phyloP scores from a whole-genome alignment of 208 protist genomes.

The Naegleria gruberi region DNA sequence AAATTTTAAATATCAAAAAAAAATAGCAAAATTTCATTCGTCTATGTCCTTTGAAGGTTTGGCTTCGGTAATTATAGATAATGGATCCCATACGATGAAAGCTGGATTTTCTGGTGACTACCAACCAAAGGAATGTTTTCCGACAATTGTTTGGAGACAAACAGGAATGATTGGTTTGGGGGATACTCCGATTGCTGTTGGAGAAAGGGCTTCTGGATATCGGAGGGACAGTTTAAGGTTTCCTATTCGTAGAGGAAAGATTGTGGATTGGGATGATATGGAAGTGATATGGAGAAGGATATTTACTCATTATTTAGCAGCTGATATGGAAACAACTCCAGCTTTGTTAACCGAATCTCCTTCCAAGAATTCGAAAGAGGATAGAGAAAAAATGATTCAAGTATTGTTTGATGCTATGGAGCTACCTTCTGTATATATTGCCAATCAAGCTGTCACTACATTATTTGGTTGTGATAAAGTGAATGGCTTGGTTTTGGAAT shows the following conservation, averaged over 20 bases:
- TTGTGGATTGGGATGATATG: constrained; percentile 94
- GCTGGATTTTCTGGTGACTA: constrained; percentile 66
- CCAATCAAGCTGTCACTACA: constrained; percentile 58
- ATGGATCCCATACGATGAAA: constrained; percentile 59
- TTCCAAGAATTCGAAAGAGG: constrained; percentile 60
- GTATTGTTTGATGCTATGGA: constrained; percentile 60
- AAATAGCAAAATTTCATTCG: too few relatives aligned
- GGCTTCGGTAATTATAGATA: too few relatives aligned
- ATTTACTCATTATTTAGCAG: constrained; percentile 44
- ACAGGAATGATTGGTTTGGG: too few relatives aligned
- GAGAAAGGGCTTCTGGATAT: too few relatives aligned
- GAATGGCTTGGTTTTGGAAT: constrained; percentile 83
- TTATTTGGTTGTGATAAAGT: constrained; percentile 81
- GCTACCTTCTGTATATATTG: constrained; percentile 38
- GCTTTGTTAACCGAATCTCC: constrained; percentile 47
- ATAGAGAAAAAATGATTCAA: constrained; percentile 69
- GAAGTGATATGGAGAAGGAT: constrained; percentile 87
- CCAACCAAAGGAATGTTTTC: constrained; percentile 51
- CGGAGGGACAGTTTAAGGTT: too few relatives aligned
- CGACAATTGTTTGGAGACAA: constrained; percentile 49
- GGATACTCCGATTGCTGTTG: too few relatives aligned
- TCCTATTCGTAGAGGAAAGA: constrained; percentile 46
- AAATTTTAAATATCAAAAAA: too few relatives aligned
- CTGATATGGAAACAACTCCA: constrained; percentile 23
- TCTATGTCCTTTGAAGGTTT: too few relatives aligned